phyloP scores from a whole-genome alignment of 2,329 filamentous ascomycete genomes.

The Teratosphaeria epicoccoides region DNA sequence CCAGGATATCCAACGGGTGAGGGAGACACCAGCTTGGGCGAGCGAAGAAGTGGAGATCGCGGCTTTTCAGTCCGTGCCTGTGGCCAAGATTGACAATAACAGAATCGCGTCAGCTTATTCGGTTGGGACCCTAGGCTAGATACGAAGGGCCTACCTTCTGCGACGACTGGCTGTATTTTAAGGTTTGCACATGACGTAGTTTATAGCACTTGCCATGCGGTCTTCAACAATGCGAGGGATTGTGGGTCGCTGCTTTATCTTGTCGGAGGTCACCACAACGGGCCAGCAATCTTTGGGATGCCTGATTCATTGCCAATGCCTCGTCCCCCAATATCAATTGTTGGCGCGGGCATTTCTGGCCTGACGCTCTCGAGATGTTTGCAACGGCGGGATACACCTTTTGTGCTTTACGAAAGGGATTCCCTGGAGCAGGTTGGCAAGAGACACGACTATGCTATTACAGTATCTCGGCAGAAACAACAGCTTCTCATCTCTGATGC shows the following conservation, averaged over 20 bases:
- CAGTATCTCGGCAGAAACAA: slow-evolving; percentile 26
- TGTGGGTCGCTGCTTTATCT: background rate
- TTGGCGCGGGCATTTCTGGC: slow-evolving; percentile 38
- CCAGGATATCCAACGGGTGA: slow-evolving; percentile 36
- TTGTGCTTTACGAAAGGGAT: slow-evolving; percentile 27
- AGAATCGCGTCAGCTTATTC: slow-evolving; percentile 40
- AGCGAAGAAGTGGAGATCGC: slow-evolving; percentile 29
- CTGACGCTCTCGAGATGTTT: slow-evolving; percentile 31
- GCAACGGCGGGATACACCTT: slow-evolving; percentile 22
- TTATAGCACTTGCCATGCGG: background rate
- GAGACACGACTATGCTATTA: slow-evolving; percentile 31
- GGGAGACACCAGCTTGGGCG: slow-evolving; percentile 39
- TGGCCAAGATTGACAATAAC: slow-evolving; percentile 31
- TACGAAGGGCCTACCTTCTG: background rate
- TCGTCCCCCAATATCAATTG: slow-evolving; percentile 29
- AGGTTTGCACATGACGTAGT: background rate
- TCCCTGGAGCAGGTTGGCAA: slow-evolving; percentile 9
- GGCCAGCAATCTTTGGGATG: background rate
- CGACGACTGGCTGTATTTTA: background rate
- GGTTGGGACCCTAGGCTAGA: slow-evolving; percentile 25
- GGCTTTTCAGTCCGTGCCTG: slow-evolving; percentile 35
- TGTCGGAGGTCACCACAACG: too few relatives aligned
- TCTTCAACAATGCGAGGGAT: background rate
- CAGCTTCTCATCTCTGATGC: slow-evolving; percentile 24
- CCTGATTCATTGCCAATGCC: slow-evolving; percentile 7